Conservation (phyloP, 108 stramenopile species). For the Aurantiochytrium sp. region DNA sequence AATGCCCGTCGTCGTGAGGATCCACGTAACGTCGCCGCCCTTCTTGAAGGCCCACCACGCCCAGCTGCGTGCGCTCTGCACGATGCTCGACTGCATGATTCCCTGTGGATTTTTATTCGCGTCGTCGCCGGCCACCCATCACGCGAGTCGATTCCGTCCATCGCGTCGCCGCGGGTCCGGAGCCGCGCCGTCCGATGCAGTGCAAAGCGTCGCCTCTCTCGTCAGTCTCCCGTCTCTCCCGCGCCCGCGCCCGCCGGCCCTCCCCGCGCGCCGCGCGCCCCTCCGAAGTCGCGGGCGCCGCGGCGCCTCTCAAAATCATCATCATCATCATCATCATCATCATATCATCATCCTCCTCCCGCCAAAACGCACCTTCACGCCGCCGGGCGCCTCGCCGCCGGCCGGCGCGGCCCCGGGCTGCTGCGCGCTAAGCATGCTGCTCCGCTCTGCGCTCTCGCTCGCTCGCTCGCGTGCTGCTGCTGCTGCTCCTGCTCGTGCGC, state of each 20-base stretch:
- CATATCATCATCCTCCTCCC: neutral
- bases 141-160: neutral
- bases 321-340: neutral
- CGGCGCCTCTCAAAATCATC: neutral
- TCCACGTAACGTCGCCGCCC: conserved; percentile 13
- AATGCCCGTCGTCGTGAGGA: neutral
- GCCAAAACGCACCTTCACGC: neutral
- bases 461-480: neutral
- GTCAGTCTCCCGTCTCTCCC: too few relatives aligned
- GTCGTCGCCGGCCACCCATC: neutral
- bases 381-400: neutral
- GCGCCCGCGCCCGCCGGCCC: too few relatives aligned
- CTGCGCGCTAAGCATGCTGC: neutral
- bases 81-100: neutral
- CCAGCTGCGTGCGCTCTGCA: neutral
- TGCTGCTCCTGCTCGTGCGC: neutral
- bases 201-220: too few relatives aligned
- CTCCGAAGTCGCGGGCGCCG: neutral
- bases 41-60: conserved; percentile 17
- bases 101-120: neutral
- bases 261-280: too few relatives aligned
- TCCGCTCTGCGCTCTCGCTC: neutral
- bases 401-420: neutral
- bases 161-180: too few relatives aligned
- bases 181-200: too few relatives aligned